Conservation (phyloP, 148 eudicot species). For the Simmondsia chinensis region DNA sequence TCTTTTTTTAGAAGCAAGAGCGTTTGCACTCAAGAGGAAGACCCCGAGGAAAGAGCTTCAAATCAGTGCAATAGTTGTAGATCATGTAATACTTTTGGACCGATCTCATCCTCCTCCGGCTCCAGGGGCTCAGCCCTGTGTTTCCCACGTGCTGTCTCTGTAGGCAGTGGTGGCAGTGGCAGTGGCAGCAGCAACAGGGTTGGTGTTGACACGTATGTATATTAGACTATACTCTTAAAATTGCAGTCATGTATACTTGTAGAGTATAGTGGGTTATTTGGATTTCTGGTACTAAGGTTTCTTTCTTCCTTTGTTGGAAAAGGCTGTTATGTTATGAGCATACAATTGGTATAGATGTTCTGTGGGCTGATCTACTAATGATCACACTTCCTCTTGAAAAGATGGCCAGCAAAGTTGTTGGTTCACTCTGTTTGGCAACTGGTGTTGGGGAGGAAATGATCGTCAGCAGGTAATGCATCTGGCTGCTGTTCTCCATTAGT, state of each 20-base stretch:
- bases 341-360: slow-evolving; percentile 96
- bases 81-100: slow-evolving; percentile 54
- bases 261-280: no score
- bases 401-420: slow-evolving; percentile 97
- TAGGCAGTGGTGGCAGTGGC: no score
- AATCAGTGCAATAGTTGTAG: slow-evolving; percentile 44
- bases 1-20: no score
- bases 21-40: slow-evolving; percentile 34
- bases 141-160: slow-evolving; percentile 18
- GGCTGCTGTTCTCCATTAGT: not conserved
- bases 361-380: slow-evolving; percentile 99
- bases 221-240: not conserved
- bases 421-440: slow-evolving; percentile 88
- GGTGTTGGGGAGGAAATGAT: slow-evolving; percentile 93
- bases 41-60: slow-evolving; percentile 40
- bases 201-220: slow-evolving; percentile 31
- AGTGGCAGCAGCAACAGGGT: slow-evolving; percentile 17
- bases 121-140: slow-evolving; percentile 28
- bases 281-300: no score
- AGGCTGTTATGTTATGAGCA: slow-evolving; percentile 97
- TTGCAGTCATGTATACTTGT: not conserved
- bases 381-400: slow-evolving; percentile 86
- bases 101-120: slow-evolving; percentile 40
- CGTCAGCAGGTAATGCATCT: slow-evolving; percentile 50
- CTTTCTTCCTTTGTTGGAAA: slow-evolving; percentile 6